phyloP scores from a whole-genome alignment of 805 yeast genomes.

The Metschnikowia gelsemii region DNA sequence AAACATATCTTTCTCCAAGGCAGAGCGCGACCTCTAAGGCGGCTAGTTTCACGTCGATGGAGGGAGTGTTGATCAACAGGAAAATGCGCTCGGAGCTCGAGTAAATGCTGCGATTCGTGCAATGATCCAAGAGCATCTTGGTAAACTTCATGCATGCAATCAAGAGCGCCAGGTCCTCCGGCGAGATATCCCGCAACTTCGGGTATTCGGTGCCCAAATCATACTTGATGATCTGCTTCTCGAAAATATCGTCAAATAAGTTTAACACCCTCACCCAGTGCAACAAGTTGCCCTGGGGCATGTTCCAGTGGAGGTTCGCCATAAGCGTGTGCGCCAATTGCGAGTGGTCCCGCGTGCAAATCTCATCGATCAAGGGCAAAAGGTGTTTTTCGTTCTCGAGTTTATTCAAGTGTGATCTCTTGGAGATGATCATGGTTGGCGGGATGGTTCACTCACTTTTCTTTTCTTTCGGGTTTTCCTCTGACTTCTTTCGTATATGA shows the following conservation, averaged over 20 bases:
- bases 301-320: constrained; percentile 49
- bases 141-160: constrained; percentile 61
- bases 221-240: constrained; percentile 53
- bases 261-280: constrained; percentile 79
- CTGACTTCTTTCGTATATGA: no score
- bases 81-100: constrained; percentile 63
- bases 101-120: constrained; percentile 66
- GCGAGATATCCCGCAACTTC: constrained; percentile 44
- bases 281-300: constrained; percentile 66
- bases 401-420: constrained; percentile 29
- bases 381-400: constrained; percentile 33
- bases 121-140: constrained; percentile 60
- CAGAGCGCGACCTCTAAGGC: constrained; percentile 61
- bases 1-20: constrained; percentile 59
- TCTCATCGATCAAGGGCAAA: constrained; percentile 33
- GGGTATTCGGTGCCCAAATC: constrained; percentile 47
- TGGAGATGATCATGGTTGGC: constrained; percentile 32
- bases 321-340: constrained; percentile 43
- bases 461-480: background rate
- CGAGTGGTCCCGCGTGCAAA: constrained; percentile 33
- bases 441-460: background rate
- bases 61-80: constrained; percentile 56
- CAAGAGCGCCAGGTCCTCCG: constrained; percentile 48
- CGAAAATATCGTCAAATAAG: constrained; percentile 68
- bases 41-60: constrained; percentile 55